phyloP scores from a whole-genome alignment of 495 filamentous ascomycete genomes.

The Penicillium flavigenum region DNA sequence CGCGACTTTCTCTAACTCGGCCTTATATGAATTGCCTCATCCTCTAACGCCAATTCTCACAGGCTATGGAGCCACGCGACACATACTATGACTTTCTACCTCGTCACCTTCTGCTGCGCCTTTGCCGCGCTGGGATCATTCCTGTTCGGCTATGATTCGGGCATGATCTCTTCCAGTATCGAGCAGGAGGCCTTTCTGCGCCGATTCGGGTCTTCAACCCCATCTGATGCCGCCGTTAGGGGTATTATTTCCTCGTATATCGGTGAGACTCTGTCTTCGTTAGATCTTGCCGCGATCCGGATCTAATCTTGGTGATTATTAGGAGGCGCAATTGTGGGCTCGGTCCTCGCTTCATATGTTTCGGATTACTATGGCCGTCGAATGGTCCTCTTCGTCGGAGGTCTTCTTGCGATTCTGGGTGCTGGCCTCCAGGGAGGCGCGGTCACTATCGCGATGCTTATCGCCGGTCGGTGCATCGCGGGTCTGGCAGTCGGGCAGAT shows the following conservation, averaged over 20 bases:
- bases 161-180: conserved; percentile 55
- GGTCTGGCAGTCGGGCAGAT: conserved; percentile 52
- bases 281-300: background rate
- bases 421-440: conserved; percentile 52
- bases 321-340: conserved; percentile 50
- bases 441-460: conserved; percentile 51
- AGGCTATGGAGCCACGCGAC: conserved; percentile 18
- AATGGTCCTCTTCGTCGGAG: conserved; percentile 50
- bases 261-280: conserved; percentile 24
- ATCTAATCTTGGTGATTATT: conserved; percentile 9
- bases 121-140: conserved; percentile 61
- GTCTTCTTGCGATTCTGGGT: conserved; percentile 45
- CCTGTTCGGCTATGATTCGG: conserved; percentile 53
- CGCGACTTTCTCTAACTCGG: background rate
- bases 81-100: conserved; percentile 32
- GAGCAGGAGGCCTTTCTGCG: conserved; percentile 42
- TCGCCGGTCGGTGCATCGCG: conserved; percentile 52
- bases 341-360: conserved; percentile 46
- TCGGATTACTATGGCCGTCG: conserved; percentile 48
- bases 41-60: background rate
- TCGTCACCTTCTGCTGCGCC: conserved; percentile 46
- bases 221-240: conserved; percentile 44
- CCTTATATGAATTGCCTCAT: conserved; percentile 13
- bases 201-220: conserved; percentile 35
- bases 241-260: conserved; percentile 55